Conservation (phyloP, 2,329 filamentous ascomycete genomes). For the Thyridium curvatum region DNA sequence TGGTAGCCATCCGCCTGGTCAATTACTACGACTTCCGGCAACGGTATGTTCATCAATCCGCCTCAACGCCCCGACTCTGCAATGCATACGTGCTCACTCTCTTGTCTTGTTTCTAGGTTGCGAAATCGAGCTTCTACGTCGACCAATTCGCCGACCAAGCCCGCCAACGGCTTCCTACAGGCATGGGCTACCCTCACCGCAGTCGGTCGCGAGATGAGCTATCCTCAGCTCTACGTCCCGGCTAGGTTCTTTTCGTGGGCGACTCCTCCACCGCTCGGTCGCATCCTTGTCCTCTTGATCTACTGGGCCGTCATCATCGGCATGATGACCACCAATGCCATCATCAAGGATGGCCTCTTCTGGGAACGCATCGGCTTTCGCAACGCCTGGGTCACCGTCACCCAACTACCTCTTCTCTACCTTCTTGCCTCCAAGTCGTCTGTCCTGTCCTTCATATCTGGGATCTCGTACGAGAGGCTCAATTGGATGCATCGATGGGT, state of each 20-base stretch:
- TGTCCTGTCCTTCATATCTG: slow-evolving; percentile 53
- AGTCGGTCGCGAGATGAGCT: slow-evolving; percentile 47
- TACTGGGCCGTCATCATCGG: slow-evolving; percentile 56
- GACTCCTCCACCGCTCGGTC: slow-evolving; percentile 53
- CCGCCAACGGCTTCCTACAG: slow-evolving; percentile 37
- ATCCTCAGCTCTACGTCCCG: slow-evolving; percentile 47
- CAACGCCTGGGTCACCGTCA: slow-evolving; percentile 60
- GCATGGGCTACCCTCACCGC: slow-evolving; percentile 54
- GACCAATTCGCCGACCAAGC: slow-evolving; percentile 44
- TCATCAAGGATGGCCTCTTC: slow-evolving; percentile 47
- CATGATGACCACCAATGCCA: slow-evolving; percentile 45
- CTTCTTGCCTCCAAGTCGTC: slow-evolving; percentile 55
- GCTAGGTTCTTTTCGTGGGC: slow-evolving; percentile 44
- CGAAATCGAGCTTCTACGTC: slow-evolving; percentile 35
- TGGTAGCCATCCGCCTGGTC: slow-evolving; percentile 33
- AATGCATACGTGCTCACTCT: slow-evolving; percentile 2
- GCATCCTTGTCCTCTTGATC: slow-evolving; percentile 41
- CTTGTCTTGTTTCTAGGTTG: slow-evolving; percentile 28
- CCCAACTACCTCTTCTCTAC: slow-evolving; percentile 59
- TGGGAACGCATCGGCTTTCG: slow-evolving; percentile 62
- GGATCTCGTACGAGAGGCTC: slow-evolving; percentile 60
- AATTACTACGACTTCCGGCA: slow-evolving; percentile 33
- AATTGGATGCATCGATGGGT: slow-evolving; percentile 73
- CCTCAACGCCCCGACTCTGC: too few relatives aligned
- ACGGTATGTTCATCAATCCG: slow-evolving; percentile 30